Evolutionary conservation across 805 yeast species (phyloP).

Genomic region (Metschnikowia aberdeeniae): DNA sequence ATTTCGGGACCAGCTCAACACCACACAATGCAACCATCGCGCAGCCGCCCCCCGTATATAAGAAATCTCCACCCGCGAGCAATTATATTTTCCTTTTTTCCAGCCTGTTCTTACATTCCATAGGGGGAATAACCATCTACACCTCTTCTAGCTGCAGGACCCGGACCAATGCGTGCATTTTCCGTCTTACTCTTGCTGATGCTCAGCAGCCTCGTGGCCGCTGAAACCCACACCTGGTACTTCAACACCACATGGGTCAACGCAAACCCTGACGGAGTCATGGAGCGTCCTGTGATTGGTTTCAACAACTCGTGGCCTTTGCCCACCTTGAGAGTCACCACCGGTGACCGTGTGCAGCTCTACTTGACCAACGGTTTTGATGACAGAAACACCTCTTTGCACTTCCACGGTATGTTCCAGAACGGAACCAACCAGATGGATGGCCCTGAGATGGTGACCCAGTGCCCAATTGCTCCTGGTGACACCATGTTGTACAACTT

Average conservation of each 20-base stretch:
- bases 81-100: conserved; percentile 14
- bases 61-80: conserved; percentile 9
- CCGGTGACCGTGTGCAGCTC: conserved; percentile 74
- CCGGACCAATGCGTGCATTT: conserved; percentile 14
- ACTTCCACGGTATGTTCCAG: conserved; percentile 93
- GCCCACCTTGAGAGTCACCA: conserved; percentile 73
- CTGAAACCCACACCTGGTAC: conserved; percentile 57
- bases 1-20: conserved; percentile 4
- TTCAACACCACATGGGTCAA: conserved; percentile 63
- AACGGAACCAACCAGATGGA: conserved; percentile 75
- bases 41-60: conserved; percentile 8
- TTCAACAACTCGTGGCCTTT: conserved; percentile 78
- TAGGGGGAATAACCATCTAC: conserved; percentile 13
- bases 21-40: background rate
- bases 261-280: conserved; percentile 66
- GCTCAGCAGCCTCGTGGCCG: conserved; percentile 22
- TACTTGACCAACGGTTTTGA: conserved; percentile 72
- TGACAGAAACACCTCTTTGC: conserved; percentile 67
- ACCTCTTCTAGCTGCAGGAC: conserved; percentile 12
- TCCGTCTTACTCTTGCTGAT: conserved; percentile 17
- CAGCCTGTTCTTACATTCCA: conserved; percentile 20
- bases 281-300: conserved; percentile 55
- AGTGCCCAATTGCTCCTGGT: conserved; percentile 89
- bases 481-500: conserved; percentile 77
- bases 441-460: conserved; percentile 84